These are phyloP conservation scores for Alloascoidea africana DNA, from an alignment of 805 yeast species.

Conservation along the genomic window DNA sequence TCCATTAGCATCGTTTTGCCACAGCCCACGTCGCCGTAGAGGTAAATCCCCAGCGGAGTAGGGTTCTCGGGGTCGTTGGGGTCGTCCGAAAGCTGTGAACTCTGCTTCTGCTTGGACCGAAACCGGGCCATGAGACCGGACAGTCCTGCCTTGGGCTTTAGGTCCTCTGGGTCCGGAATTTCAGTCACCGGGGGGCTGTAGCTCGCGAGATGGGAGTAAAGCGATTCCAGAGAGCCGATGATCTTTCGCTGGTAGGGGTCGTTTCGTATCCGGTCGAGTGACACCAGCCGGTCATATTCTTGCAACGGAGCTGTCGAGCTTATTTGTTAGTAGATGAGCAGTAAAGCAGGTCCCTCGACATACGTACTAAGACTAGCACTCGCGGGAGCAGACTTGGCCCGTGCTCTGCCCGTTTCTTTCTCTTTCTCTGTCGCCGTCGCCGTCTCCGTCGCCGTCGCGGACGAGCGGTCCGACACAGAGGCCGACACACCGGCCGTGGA, in stretches of 20 bases:
- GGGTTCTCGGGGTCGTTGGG: constrained; percentile 3
- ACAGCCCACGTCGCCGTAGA: constrained; percentile 97
- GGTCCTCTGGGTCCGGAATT: constrained; percentile 33
- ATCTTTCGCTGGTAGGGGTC: constrained; percentile 75
- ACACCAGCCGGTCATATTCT: constrained; percentile 33
- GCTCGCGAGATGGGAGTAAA: constrained; percentile 35
- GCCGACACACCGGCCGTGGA: no score
- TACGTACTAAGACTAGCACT: no score
- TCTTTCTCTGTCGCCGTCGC: no score
- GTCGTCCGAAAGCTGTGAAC: constrained; percentile 6
- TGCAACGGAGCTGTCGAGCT: constrained; percentile 30
- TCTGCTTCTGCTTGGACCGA: constrained; percentile 4
- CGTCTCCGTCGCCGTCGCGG: no score
- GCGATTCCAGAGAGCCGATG: constrained; percentile 39
- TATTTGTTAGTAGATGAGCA: no score
- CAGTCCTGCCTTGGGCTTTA: constrained; percentile 35
- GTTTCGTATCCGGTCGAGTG: constrained; percentile 31
- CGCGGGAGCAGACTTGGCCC: no score
- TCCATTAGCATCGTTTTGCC: constrained; percentile 99
- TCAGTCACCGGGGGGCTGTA: constrained; percentile 52
- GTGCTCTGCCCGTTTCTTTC: no score
- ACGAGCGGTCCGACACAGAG: no score
- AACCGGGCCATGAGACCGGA: constrained; percentile 14
- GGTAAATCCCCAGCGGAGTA: constrained; percentile 72
- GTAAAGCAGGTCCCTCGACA: no score